These are phyloP conservation scores for Fusarium pseudocircinatum DNA, from an alignment of 2,329 filamentous ascomycete genomes.

Conservation along the genomic window DNA sequence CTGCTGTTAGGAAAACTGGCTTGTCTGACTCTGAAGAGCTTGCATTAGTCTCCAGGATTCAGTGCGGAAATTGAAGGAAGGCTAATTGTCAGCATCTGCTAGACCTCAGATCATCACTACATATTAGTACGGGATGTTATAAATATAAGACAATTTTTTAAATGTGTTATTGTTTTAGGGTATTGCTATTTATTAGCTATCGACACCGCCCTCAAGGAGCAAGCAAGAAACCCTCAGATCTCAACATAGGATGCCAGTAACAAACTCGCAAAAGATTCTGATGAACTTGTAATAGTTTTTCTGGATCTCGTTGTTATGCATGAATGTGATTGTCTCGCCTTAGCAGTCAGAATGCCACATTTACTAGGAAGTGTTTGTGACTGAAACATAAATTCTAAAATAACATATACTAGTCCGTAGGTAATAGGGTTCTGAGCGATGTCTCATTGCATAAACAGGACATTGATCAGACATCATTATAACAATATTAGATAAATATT, in stretches of 20 bases:
- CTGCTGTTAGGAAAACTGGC: constrained; percentile 41
- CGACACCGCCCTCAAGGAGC: background rate
- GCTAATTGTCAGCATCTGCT: constrained; percentile 27
- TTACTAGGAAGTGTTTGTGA: background rate
- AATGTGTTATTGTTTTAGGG: background rate
- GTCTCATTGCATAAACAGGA: background rate
- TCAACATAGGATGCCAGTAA: background rate
- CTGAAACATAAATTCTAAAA: background rate
- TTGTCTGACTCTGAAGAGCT: constrained; percentile 34
- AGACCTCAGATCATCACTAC: background rate
- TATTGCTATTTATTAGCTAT: background rate
- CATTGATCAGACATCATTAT: no score
- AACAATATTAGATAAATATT: background rate
- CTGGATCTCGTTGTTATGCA: background rate
- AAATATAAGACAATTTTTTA: background rate
- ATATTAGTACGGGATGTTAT: background rate
- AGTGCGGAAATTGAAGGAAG: background rate
- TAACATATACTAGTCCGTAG: background rate
- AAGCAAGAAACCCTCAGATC: background rate
- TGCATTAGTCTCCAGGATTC: background rate
- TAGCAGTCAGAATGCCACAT: background rate
- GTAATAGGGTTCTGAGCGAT: background rate
- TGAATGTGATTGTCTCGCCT: no score
- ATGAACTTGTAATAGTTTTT: background rate
- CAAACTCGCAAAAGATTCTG: background rate